Evolutionary conservation across 352 stramenopile genomes (phyloP), one percentile per base, ranked within the genome.

Genomic region (Globisporangium rhizosaccharum): DNA sequence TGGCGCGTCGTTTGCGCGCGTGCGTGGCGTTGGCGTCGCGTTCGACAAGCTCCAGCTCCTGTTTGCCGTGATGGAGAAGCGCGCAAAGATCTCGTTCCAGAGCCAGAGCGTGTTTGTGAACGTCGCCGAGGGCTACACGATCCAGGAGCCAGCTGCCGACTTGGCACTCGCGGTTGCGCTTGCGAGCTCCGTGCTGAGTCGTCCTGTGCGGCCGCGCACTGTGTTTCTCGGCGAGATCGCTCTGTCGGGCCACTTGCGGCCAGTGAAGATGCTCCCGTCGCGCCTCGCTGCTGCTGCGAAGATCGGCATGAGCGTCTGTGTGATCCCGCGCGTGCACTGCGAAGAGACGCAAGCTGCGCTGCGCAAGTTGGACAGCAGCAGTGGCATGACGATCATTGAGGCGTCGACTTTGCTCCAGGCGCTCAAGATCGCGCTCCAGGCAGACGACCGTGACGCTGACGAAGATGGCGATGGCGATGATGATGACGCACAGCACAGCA

Each of bases 11-110:
- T 84, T 79, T 53, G 90, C 76, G 36, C 77, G 73, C 37, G 88
- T 88, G 30, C 87, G 83, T 18, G 78, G 69, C 59, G 82, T 79
- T 42, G 96, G 83, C 65, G 92, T 85, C 57, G 86, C 72, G 41
- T 94, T 72, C 45, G 87, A 97, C 58, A 96, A 97, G 54, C 72
- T 99, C 6, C 76, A 96, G 26, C 69, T 99, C 39, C 72, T 99
- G 10, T 87, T 99, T 28, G 96, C 96, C 1, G 95, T 99, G 9
- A 71, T 99, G n/a, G 91, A 98, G 66, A 98, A 98, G 62, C 87
- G 94, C 7, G 81, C 78, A 1, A 76, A 56, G 14, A 60, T 95
- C 8, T 90, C 81, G 55, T 92, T 89, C 41, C 73, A 73, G 26
- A 81, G 87, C 62, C 76, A 85, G 63, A 91, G 73, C 63, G 82